Evolutionary conservation across 23 red algal genomes (phyloP), one percentile per base, ranked within the genome.

Genomic region (Agarophyton chilense): DNA sequence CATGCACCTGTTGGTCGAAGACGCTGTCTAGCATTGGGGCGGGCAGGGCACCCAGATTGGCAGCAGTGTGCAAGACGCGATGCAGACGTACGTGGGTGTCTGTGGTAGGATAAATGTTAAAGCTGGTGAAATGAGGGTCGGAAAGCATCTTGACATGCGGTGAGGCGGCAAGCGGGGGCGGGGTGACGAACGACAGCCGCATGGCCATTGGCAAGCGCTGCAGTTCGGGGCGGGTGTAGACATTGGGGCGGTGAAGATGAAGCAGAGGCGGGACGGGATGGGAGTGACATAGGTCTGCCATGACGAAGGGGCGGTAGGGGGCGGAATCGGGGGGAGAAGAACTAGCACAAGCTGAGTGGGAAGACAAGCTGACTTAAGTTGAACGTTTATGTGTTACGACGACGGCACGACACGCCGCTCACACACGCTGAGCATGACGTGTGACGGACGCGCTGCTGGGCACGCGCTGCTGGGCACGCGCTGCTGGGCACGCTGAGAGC

Each of bases 91-190:
- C 22, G 10, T 55, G 34, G 44, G 65, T 52, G 42, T 86, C 28
- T 26, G 81, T 33, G 40, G 81, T 86, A 45, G 81, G 81, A 41
- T 86, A 86, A 21, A 86, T 86, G 62, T 86, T 71, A 45, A 86
- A 86, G 62, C n/a, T 31, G 44, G 58, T 46, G 62, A 86, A 86
- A 62, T 13, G 10, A 11, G 24, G 52, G 53, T 42, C 21, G 25
- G 77, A 55, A 11, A 25, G 2, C 10, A 81, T 29, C 25, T 57
- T 61, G 77, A 8, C 16, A 10, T 52, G 19, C 9, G 18, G 45
- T 7, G 14, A 0, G 52, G 26, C 35, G 52, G n/a, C 32, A 29
- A 55, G 77, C 24, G 53, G 49, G 49, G 53, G 36, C 36, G 77
- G 77, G 26, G 11, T 39, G 52, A 53, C 53, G 53, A 81, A 81